Evolutionary conservation across 2,329 filamentous ascomycete species (phyloP).

Genomic region (Drechslerella dactyloides): DNA sequence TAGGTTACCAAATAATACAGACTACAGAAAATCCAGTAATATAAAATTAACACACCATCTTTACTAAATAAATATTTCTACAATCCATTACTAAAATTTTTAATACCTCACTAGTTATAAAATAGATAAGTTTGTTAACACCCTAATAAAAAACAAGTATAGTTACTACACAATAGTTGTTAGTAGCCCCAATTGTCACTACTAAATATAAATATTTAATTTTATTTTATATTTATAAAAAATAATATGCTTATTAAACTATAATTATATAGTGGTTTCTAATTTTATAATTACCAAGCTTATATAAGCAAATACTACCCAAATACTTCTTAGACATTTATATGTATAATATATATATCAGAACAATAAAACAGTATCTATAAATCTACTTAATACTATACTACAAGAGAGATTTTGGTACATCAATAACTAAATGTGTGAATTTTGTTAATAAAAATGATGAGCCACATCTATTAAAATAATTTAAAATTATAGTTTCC

Average conservation of each 20-base stretch:
- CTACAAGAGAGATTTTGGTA: constrained; percentile 14
- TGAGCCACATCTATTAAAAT: too few species aligned
- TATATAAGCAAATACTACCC: background rate
- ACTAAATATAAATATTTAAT: constrained; percentile 13
- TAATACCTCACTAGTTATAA: background rate
- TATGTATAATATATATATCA: too few species aligned
- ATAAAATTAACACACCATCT: constrained; percentile 2
- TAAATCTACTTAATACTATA: background rate
- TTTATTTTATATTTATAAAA: too few species aligned
- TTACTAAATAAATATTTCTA: background rate
- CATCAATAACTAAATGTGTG: background rate
- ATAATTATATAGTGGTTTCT: constrained; percentile 4
- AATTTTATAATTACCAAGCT: background rate
- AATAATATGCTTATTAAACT: too few species aligned
- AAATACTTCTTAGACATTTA: too few species aligned
- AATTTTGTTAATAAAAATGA: background rate
- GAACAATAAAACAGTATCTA: background rate
- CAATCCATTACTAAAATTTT: constrained; percentile 3
- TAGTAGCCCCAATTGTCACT: constrained; percentile 10
- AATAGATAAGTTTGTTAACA: constrained; percentile 10
- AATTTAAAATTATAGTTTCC: too few species aligned
- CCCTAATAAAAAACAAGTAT: background rate
- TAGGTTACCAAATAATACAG: background rate
- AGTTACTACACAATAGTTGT: constrained; percentile 12
- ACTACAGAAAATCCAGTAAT: constrained; percentile 4